Evolutionary conservation across 1,284 basidiomycete species (phyloP).

Genomic region (Chondrostereum purpureum): DNA sequence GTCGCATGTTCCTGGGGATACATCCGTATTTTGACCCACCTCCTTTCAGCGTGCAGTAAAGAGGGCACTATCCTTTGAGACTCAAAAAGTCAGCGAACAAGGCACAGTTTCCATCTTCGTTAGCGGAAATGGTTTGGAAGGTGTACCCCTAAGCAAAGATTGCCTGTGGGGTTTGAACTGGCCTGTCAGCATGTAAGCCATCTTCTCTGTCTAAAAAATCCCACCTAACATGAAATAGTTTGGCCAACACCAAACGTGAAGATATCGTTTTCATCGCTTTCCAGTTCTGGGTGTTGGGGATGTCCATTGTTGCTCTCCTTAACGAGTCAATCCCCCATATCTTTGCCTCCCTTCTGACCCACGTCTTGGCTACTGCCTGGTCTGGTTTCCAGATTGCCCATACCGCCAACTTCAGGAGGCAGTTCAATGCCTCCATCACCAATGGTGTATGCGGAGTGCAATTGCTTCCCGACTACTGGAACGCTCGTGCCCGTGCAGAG

Average conservation of each 20-base stretch:
- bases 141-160: conserved; percentile 30
- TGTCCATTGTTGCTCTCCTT: conserved; percentile 70
- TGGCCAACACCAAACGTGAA: conserved; percentile 68
- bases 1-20: too few relatives aligned
- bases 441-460: conserved; percentile 54
- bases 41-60: too few relatives aligned
- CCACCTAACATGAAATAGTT: conserved; percentile 39
- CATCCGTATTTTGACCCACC: too few relatives aligned
- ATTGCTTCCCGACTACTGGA: conserved; percentile 57
- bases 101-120: too few relatives aligned
- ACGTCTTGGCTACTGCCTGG: conserved; percentile 67
- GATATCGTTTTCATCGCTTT: conserved; percentile 72
- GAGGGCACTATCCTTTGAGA: too few relatives aligned
- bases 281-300: conserved; percentile 74
- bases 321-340: conserved; percentile 81
- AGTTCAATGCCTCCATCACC: conserved; percentile 53
- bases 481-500: conserved; percentile 47
- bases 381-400: conserved; percentile 55
- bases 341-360: conserved; percentile 63
- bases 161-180: conserved; percentile 61
- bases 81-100: too few relatives aligned
- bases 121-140: conserved; percentile 35
- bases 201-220: conserved; percentile 4
- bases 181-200: conserved; percentile 56
- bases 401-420: conserved; percentile 48